Percentiles rank a stretch among this genome's conserved stretches.
Conservation (phyloP, 2,329 filamentous ascomycete genomes). For the Fusarium sp. region DNA sequence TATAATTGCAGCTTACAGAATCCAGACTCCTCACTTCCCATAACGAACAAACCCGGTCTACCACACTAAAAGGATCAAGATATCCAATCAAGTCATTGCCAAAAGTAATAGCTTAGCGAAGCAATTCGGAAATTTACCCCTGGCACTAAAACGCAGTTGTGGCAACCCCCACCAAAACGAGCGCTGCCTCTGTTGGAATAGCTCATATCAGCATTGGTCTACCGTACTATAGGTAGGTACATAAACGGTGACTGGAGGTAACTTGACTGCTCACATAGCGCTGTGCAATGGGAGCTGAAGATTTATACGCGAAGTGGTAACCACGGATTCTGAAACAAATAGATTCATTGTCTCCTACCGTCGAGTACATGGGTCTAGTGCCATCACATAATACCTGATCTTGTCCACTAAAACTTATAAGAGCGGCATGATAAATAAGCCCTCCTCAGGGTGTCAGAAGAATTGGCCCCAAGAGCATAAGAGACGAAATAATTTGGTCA, state of each 20-base stretch:
- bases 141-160: conserved; percentile 35
- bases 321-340: conserved; percentile 19
- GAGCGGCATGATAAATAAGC: too few species aligned
- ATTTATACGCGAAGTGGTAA: not conserved
- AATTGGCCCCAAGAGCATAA: not conserved
- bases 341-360: not conserved
- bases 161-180: conserved; percentile 23
- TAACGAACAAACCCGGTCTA: not conserved
- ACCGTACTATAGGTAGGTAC: conserved; percentile 4
- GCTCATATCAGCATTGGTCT: not conserved
- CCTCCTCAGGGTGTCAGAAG: not conserved
- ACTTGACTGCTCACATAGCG: not conserved
- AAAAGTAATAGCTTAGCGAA: conserved; percentile 4
- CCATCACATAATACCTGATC: too few species aligned
- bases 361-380: not conserved
- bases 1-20: not conserved
- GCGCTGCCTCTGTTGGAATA: conserved; percentile 31
- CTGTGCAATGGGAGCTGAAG: conserved; percentile 9
- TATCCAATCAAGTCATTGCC: conserved; percentile 1
- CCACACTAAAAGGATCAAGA: not conserved
- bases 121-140: conserved; percentile 22
- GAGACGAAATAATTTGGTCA: not conserved
- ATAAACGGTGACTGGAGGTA: conserved; percentile 8
- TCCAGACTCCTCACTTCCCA: not conserved
- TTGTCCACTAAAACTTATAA: too few species aligned